Conservation (phyloP, 2,329 filamentous ascomycete species). For the Chrysoporthe austroafricana region DNA sequence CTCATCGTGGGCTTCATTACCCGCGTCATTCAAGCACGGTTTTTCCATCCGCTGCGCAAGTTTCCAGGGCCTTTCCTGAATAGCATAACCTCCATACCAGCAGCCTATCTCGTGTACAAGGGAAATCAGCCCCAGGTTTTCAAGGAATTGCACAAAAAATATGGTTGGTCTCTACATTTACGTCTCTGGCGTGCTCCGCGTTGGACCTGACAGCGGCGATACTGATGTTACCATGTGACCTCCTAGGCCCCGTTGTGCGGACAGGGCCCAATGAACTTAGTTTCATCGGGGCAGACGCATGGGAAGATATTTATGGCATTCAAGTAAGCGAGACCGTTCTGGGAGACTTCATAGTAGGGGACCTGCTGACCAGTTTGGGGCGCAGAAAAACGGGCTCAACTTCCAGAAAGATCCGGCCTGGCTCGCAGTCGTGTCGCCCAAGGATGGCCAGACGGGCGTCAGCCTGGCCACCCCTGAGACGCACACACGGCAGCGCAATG, state of each 20-base stretch:
- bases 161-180: slow-evolving; percentile 26
- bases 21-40: slow-evolving; percentile 20
- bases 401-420: slow-evolving; percentile 37
- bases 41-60: slow-evolving; percentile 33
- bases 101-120: slow-evolving; percentile 30
- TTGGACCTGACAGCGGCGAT: neutral
- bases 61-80: slow-evolving; percentile 35
- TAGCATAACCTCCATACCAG: slow-evolving; percentile 33
- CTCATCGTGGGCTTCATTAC: neutral
- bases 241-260: slow-evolving; percentile 33
- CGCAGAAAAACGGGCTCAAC: slow-evolving; percentile 29
- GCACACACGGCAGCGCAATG: slow-evolving; percentile 35
- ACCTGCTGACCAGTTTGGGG: neutral
- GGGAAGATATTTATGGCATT: slow-evolving; percentile 37
- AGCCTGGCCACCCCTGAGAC: slow-evolving; percentile 29
- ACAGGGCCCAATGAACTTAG: slow-evolving; percentile 36
- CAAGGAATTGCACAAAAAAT: slow-evolving; percentile 34
- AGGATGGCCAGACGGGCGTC: slow-evolving; percentile 19
- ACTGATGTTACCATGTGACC: neutral
- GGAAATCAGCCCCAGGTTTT: slow-evolving; percentile 35
- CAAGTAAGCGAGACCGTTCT: slow-evolving; percentile 28
- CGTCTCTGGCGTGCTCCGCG: neutral
- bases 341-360: rapidly evolving
- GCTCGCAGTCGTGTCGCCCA: slow-evolving; percentile 29
- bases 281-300: slow-evolving; percentile 35